Percentiles rank a stretch among this genome's conserved stretches.
These are phyloP conservation scores for Colletotrichum sp. DNA, from an alignment of 2,329 filamentous ascomycete species.

Conservation along the genomic window DNA sequence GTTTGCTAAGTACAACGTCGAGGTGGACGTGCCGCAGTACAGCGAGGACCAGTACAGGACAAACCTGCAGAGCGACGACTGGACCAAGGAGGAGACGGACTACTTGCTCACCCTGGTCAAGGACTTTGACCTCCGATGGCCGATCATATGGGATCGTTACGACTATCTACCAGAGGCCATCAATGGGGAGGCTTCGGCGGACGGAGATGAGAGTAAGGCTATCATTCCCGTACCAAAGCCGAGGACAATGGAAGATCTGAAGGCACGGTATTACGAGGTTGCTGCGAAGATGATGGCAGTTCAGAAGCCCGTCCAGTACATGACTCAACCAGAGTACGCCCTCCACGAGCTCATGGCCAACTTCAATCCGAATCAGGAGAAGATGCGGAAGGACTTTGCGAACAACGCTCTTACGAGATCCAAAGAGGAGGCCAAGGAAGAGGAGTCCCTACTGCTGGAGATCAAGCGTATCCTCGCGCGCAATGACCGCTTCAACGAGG, in stretches of 20 bases:
- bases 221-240: conserved; percentile 56
- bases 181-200: conserved; percentile 48
- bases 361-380: conserved; percentile 83
- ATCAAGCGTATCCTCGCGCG: conserved; percentile 90
- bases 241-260: conserved; percentile 87
- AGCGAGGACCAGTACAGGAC: conserved; percentile 85
- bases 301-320: conserved; percentile 80
- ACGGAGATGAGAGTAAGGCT: conserved; percentile 55
- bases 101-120: conserved; percentile 79
- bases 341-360: conserved; percentile 85
- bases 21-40: conserved; percentile 79
- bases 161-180: conserved; percentile 65
- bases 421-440: conserved; percentile 88
- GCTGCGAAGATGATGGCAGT: conserved; percentile 82
- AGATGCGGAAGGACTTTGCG: conserved; percentile 82
- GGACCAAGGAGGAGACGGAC: conserved; percentile 93
- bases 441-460: conserved; percentile 87
- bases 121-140: conserved; percentile 88
- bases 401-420: conserved; percentile 78
- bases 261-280: conserved; percentile 88
- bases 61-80: conserved; percentile 75
- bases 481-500: conserved; percentile 84
- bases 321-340: conserved; percentile 85
- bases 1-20: conserved; percentile 89
- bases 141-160: conserved; percentile 91